Evolutionary conservation across 192 early-diverging fungal species (phyloP).

Genomic region (Coemansia sp.): DNA sequence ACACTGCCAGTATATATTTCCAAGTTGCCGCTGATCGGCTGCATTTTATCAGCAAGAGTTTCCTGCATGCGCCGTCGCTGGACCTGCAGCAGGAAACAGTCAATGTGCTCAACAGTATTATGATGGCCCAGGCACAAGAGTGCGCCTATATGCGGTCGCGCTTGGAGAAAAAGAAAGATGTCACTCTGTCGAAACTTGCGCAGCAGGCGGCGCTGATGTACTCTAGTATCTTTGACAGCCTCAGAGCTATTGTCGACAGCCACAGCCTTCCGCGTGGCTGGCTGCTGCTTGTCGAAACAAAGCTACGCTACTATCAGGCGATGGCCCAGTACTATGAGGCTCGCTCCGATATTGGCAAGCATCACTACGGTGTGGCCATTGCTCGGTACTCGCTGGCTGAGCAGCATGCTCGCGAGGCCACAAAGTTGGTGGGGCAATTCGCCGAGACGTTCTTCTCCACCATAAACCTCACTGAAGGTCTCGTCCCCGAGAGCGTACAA

Average conservation of each 20-base stretch:
- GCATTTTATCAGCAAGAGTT: conserved; percentile 96
- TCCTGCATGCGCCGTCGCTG: conserved; percentile 90
- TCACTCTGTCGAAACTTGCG: conserved; percentile 87
- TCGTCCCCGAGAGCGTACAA: conserved; percentile 65
- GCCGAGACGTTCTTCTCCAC: conserved; percentile 67
- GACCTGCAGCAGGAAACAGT: conserved; percentile 91
- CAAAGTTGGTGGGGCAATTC: conserved; percentile 60
- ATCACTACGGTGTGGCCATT: conserved; percentile 84
- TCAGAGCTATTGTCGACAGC: conserved; percentile 63
- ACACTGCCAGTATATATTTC: conserved; percentile 85
- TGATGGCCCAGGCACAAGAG: conserved; percentile 96
- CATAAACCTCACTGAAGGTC: conserved; percentile 57
- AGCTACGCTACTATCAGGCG: conserved; percentile 84
- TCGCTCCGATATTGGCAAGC: conserved; percentile 70
- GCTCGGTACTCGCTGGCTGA: conserved; percentile 78
- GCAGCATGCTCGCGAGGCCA: conserved; percentile 79
- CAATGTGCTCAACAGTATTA: conserved; percentile 77
- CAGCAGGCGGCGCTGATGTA: conserved; percentile 78
- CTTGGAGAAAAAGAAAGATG: conserved; percentile 83
- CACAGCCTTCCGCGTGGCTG: conserved; percentile 78
- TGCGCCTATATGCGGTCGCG: conserved; percentile 83
- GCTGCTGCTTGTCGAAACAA: conserved; percentile 84
- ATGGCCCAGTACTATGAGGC: conserved; percentile 85
- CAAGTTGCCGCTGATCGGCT: conserved; percentile 94
- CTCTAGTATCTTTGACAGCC: conserved; percentile 68